These are phyloP conservation scores for Amorphotheca resinae DNA, from an alignment of 495 filamentous ascomycete genomes.

Conservation along the genomic window DNA sequence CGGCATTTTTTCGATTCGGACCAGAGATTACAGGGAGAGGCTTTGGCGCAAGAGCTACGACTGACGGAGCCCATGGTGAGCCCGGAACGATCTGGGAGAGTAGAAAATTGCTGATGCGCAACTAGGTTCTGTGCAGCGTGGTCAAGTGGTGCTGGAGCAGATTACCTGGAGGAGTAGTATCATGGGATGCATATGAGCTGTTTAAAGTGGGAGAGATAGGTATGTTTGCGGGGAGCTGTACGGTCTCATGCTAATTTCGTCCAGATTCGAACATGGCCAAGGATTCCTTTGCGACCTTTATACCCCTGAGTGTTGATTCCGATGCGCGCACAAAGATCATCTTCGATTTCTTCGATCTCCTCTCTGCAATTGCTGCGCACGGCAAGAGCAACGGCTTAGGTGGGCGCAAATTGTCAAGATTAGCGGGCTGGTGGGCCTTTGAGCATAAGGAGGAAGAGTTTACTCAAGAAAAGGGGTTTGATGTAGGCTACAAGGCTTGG, in stretches of 20 bases:
- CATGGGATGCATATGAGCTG: conserved; percentile 93
- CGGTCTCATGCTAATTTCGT: conserved; percentile 7
- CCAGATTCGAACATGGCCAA: conserved; percentile 84
- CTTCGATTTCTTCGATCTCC: conserved; percentile 90
- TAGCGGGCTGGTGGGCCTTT: conserved; percentile 99
- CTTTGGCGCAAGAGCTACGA: conserved; percentile 72
- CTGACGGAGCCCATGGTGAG: conserved; percentile 88
- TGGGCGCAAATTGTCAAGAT: conserved; percentile 83
- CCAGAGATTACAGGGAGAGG: conserved; percentile 47
- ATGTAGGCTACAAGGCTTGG: conserved; percentile 88
- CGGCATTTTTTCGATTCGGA: conserved; percentile 70
- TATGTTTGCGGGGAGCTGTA: conserved; percentile 27
- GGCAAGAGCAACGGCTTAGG: conserved; percentile 89
- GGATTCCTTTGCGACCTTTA: conserved; percentile 91
- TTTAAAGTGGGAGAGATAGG: conserved; percentile 92
- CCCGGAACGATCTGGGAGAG: not conserved
- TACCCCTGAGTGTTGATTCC: conserved; percentile 86
- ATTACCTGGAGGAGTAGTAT: conserved; percentile 81
- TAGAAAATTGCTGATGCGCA: conserved; percentile 8
- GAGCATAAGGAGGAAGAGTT: conserved; percentile 71
- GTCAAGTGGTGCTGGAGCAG: conserved; percentile 99
- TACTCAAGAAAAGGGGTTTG: conserved; percentile 94
- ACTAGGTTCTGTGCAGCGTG: conserved; percentile 79
- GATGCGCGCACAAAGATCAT: conserved; percentile 79
- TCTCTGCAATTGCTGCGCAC: conserved; percentile 67